Evolutionary conservation across 83 land plant genomes (phyloP).

Genomic region (Larix sibirica): DNA sequence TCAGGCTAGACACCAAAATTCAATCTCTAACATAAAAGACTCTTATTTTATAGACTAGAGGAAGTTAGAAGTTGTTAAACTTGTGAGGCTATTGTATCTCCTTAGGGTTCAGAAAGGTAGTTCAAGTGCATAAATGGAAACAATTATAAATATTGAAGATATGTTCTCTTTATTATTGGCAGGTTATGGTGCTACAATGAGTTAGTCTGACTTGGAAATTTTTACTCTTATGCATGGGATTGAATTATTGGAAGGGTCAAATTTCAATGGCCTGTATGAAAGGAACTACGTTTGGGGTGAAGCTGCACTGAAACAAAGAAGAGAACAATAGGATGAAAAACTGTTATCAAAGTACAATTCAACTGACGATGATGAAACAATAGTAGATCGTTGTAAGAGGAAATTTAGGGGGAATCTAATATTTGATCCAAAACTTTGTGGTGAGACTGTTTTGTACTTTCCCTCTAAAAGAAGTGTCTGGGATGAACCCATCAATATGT

Average conservation of each 20-base stretch:
- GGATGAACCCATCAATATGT: constrained; percentile 3
- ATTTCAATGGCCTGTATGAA: constrained; percentile 37
- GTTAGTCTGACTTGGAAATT: constrained; percentile 67
- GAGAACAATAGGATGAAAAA: constrained; percentile 35
- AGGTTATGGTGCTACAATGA: constrained; percentile 78
- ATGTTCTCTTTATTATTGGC: constrained; percentile 69
- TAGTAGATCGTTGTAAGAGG: constrained; percentile 54
- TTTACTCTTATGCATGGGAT: constrained; percentile 68
- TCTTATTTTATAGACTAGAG: constrained; percentile 19
- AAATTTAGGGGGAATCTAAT: constrained; percentile 73
- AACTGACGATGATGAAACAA: constrained; percentile 37
- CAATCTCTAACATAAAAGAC: not conserved
- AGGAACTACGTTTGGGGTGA: constrained; percentile 92
- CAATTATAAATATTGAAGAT: constrained; percentile 43
- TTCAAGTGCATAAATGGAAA: constrained; percentile 16
- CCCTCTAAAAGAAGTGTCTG: constrained; percentile 39
- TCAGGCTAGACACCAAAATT: not conserved
- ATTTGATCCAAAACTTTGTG: constrained; percentile 68
- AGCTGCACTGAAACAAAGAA: constrained; percentile 61
- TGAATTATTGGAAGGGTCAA: constrained; percentile 40
- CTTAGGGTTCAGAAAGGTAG: constrained; percentile 20
- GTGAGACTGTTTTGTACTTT: constrained; percentile 61
- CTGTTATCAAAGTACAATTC: not conserved
- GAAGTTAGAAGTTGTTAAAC: constrained; percentile 68
- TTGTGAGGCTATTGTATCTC: constrained; percentile 51